Conservation (phyloP, 345 rosid genomes). For the Salix viminalis region DNA sequence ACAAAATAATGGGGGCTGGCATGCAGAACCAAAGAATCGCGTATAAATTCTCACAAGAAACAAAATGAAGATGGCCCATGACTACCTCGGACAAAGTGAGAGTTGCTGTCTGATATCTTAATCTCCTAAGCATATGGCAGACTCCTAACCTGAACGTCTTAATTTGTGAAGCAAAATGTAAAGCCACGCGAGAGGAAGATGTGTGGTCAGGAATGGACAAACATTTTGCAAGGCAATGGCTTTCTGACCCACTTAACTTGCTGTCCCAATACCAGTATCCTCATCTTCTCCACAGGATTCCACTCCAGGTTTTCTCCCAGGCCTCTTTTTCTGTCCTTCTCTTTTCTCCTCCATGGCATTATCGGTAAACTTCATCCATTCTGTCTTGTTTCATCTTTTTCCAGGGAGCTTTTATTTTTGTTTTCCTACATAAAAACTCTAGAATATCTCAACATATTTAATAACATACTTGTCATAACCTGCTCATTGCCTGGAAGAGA, state of each 20-base stretch:
- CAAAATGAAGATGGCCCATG: not conserved
- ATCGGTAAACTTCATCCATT: not conserved
- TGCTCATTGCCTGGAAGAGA: not conserved
- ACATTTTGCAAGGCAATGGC: not conserved
- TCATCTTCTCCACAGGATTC: not conserved
- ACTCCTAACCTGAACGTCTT: not conserved
- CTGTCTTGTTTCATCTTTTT: not conserved
- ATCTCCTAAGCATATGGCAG: not conserved
- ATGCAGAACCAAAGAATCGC: too few species aligned
- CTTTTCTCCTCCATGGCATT: constrained; percentile 18
- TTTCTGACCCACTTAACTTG: not conserved
- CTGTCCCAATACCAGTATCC: not conserved
- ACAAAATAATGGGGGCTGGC: too few species aligned
- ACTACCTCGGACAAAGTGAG: not conserved
- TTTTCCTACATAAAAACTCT: not conserved
- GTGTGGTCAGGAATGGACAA: not conserved
- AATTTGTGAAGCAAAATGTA: not conserved
- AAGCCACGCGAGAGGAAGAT: not conserved
- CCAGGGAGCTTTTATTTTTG: not conserved
- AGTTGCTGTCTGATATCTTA: not conserved
- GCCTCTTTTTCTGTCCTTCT: not conserved
- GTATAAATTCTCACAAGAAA: not conserved
- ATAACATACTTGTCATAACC: not conserved
- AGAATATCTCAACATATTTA: not conserved
- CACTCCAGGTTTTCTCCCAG: not conserved